Base-by-base conservation (phyloP, 139 green algal species). In the Medakamo hakoo region DNA sequence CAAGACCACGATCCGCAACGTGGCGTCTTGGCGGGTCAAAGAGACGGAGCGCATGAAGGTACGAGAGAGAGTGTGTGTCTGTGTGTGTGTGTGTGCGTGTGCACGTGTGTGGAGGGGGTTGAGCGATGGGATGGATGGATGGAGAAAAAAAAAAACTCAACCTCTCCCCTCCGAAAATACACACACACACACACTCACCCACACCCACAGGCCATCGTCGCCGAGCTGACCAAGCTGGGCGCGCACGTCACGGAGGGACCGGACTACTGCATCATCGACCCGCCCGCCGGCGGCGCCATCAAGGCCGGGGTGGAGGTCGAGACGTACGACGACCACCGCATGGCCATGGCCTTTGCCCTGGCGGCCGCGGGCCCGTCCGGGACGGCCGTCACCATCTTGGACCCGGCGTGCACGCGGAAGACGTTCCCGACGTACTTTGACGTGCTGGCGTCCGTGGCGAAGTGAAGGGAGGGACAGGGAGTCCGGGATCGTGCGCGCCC, bases 21-120 rank as follows among this genome's bases (percentile, higher is more conserved):
- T 99, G 56, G 93, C 88, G 74, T 96, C 87, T 77, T 98, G 93
- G 93, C 76, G 93, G 9, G 90, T 99, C 14, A 99, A 99, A 82
- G 93, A 99, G 82, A 99, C 93, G 19, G 93, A 99, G 80, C 84
- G 93, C 57, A 99, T 99, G 93, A 82, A 73, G 65, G 65, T 65
- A 25, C n/a, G 58, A 30, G 24, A 4, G 22, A 27, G 21, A 9
- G 21, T 59, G 1, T 19, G 0, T 0, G n/a, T n/a, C n/a, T n/a
- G n/a, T n/a, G n/a, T n/a, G n/a, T n/a, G n/a, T n/a, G n/a, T n/a
- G n/a, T n/a, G n/a, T n/a, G n/a, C n/a, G n/a, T n/a, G n/a, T n/a
- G n/a, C n/a, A n/a, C n/a, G n/a, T n/a, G n/a, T n/a, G n/a, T n/a
- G n/a, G n/a, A n/a, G n/a, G n/a, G n/a, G n/a, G n/a, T n/a, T n/a